These are phyloP conservation scores for Ophiostoma sp. DNA, from an alignment of 2,329 filamentous ascomycete genomes.

Conservation along the genomic window DNA sequence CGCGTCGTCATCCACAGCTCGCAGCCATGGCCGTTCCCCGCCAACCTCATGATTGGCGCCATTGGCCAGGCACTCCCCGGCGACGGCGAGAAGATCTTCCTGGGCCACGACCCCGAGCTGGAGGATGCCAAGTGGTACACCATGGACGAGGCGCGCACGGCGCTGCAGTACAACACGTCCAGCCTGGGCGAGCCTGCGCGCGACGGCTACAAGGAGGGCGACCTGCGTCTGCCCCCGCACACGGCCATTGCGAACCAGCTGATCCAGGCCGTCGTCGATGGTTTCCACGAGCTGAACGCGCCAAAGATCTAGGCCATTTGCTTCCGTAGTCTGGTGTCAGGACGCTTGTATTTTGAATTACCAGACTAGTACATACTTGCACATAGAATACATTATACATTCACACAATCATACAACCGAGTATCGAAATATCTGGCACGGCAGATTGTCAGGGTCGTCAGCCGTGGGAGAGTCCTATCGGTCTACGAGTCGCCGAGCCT, in stretches of 20 bases:
- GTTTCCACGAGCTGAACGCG: slow-evolving; percentile 54
- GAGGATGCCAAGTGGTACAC: slow-evolving; percentile 86
- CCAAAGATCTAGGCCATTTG: slow-evolving; percentile 42
- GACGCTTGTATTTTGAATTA: too few species aligned
- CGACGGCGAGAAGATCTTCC: slow-evolving; percentile 68
- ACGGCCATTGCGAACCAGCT: slow-evolving; percentile 93
- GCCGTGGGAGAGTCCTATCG: too few species aligned
- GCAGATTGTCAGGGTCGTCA: too few species aligned
- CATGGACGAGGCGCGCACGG: slow-evolving; percentile 73
- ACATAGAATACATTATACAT: not conserved
- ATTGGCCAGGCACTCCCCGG: slow-evolving; percentile 77
- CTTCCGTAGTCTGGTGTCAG: too few species aligned
- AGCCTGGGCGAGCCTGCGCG: slow-evolving; percentile 60
- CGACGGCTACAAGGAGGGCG: slow-evolving; percentile 67
- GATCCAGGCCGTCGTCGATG: slow-evolving; percentile 71
- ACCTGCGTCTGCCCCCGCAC: slow-evolving; percentile 70
- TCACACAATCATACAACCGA: too few species aligned
- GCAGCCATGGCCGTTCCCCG: slow-evolving; percentile 83
- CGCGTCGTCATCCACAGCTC: slow-evolving; percentile 76
- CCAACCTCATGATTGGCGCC: slow-evolving; percentile 79
- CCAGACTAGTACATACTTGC: too few species aligned
- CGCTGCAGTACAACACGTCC: slow-evolving; percentile 62
- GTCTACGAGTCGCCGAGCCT: too few species aligned
- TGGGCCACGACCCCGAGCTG: slow-evolving; percentile 86
- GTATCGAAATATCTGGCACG: too few species aligned